phyloP scores from a whole-genome alignment of 2,329 filamentous ascomycete genomes.

The Thelonectria discophora region DNA sequence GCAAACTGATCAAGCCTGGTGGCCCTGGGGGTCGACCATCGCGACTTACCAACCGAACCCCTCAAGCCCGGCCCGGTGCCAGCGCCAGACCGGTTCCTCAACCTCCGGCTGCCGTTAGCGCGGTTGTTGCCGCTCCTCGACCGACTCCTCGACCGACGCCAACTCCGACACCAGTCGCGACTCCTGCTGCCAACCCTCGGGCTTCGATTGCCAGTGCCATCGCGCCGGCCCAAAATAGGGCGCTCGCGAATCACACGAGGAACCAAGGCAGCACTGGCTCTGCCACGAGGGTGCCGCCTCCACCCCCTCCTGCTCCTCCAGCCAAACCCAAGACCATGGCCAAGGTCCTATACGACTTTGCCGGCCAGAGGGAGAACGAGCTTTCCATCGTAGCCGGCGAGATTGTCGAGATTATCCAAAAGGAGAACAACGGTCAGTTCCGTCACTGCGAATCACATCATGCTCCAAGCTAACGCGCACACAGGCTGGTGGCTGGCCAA shows the following conservation, averaged over 20 bases:
- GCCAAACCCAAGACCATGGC: constrained; percentile 75
- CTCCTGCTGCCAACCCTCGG: constrained; percentile 20
- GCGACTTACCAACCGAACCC: constrained; percentile 66
- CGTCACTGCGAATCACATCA: background rate
- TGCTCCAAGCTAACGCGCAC: constrained; percentile 45
- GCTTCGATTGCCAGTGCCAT: constrained; percentile 28
- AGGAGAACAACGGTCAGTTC: constrained; percentile 88
- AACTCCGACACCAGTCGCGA: constrained; percentile 10
- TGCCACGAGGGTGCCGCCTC: constrained; percentile 66
- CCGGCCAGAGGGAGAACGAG: constrained; percentile 84
- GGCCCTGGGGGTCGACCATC: constrained; percentile 85
- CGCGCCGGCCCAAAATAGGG: constrained; percentile 34
- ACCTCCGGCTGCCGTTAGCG: constrained; percentile 45
- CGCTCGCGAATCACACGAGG: constrained; percentile 61
- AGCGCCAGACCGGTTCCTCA: constrained; percentile 46
- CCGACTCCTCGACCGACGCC: constrained; percentile 25
- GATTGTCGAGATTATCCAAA: constrained; percentile 88
- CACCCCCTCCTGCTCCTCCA: constrained; percentile 73
- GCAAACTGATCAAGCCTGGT: constrained; percentile 90
- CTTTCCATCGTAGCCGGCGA: constrained; percentile 82
- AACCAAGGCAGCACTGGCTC: constrained; percentile 63
- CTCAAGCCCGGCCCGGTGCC: constrained; percentile 55
- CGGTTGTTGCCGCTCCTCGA: constrained; percentile 37
- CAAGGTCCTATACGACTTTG: constrained; percentile 93
- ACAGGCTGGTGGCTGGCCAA: constrained; percentile 96